Conservation (phyloP, 2,329 filamentous ascomycete species). For the Talaromyces rugulosus region DNA sequence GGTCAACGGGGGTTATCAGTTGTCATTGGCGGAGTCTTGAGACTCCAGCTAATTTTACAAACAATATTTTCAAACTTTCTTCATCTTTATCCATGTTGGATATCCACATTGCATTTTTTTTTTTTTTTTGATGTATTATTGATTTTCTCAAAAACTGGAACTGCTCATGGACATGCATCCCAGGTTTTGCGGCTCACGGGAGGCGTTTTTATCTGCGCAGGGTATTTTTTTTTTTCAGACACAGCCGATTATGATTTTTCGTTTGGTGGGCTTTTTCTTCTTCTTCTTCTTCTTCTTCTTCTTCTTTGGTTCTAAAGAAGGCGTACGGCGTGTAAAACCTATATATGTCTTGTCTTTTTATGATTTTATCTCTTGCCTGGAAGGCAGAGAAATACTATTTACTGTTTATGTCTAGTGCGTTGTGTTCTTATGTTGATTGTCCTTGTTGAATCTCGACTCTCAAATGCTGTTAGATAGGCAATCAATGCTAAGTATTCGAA, state of each 20-base stretch:
- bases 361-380: background rate
- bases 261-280: background rate
- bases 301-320: background rate
- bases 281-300: conserved; percentile 1
- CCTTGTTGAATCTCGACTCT: background rate
- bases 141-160: background rate
- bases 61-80: background rate
- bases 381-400: background rate
- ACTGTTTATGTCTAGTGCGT: background rate
- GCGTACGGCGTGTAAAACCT: conserved; percentile 10
- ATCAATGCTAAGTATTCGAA: background rate
- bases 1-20: background rate
- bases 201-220: background rate
- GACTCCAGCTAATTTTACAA: background rate
- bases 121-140: conserved; percentile 1
- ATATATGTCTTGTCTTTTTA: background rate
- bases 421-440: background rate
- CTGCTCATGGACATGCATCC: background rate
- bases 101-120: background rate
- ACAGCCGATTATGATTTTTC: background rate
- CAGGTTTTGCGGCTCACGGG: background rate
- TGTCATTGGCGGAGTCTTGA: background rate
- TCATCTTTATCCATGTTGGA: background rate
- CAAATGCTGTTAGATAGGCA: background rate
- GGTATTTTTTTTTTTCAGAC: background rate